These are phyloP conservation scores for Musa itinerans DNA, from an alignment of 176 grass and related monocot genomes.

Conservation along the genomic window DNA sequence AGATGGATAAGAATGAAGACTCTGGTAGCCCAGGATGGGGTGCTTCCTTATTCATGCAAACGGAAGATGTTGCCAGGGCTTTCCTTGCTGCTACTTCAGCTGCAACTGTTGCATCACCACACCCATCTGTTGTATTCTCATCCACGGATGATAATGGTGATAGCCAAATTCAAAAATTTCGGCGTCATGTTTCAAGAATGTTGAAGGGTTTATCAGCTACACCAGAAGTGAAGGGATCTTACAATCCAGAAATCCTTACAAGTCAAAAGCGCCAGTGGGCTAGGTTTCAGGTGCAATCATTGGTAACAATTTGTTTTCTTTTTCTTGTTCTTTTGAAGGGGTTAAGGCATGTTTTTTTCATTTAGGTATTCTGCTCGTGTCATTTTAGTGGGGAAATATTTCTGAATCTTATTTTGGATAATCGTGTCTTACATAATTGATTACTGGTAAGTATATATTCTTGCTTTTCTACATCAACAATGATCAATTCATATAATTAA, in stretches of 20 bases:
- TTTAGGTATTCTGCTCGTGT: conserved; percentile 7
- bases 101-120: conserved; percentile 50
- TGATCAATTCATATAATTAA: no score
- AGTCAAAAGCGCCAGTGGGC: conserved; percentile 89
- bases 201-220: conserved; percentile 66
- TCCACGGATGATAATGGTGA: conserved; percentile 47
- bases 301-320: conserved; percentile 37
- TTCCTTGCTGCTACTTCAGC: conserved; percentile 59
- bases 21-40: conserved; percentile 26
- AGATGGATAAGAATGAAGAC: conserved; percentile 24
- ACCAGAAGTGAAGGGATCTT: conserved; percentile 59
- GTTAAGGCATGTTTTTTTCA: background rate
- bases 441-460: no score
- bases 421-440: background rate
- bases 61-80: conserved; percentile 53
- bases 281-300: conserved; percentile 76
- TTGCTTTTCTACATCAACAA: no score
- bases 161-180: conserved; percentile 75
- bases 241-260: conserved; percentile 90
- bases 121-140: conserved; percentile 51
- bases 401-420: conserved; percentile 7
- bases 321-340: background rate
- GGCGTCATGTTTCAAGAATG: conserved; percentile 59
- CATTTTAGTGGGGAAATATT: background rate
- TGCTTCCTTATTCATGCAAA: conserved; percentile 42